These are phyloP conservation scores for Trametopsis cervina DNA, from an alignment of 768 basidiomycete species.

Conservation along the genomic window DNA sequence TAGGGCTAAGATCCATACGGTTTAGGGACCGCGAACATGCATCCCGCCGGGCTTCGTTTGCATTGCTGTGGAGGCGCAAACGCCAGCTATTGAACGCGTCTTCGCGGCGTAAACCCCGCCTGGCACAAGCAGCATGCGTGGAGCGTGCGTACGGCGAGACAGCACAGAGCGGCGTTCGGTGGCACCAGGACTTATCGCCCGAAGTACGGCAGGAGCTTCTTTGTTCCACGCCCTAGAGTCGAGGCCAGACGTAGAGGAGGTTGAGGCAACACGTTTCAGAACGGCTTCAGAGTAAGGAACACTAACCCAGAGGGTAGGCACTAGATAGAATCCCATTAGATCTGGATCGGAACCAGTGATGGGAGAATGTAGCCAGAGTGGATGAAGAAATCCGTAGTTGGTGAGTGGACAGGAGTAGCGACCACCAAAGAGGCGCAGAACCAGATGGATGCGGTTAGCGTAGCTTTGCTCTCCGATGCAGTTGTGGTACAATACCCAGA, in stretches of 20 bases:
- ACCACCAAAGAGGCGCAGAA: not conserved
- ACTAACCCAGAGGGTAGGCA: too few relatives aligned
- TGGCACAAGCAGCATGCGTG: too few relatives aligned
- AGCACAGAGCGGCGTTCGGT: too few relatives aligned
- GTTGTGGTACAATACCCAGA: not conserved
- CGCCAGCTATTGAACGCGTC: not conserved
- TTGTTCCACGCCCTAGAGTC: not conserved
- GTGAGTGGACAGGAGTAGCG: not conserved
- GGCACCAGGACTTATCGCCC: too few relatives aligned
- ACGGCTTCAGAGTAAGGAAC: not conserved
- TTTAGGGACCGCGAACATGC: too few relatives aligned
- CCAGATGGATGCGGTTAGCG: not conserved
- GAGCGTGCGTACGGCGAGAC: too few relatives aligned
- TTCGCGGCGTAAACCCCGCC: too few relatives aligned
- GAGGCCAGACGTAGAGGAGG: not conserved
- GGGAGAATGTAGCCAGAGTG: not conserved
- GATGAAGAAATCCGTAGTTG: not conserved
- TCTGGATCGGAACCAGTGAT: not conserved
- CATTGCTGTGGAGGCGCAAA: too few relatives aligned
- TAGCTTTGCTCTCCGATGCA: not conserved
- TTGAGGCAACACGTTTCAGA: not conserved
- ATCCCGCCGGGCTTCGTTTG: too few relatives aligned
- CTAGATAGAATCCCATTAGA: not conserved
- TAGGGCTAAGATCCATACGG: too few relatives aligned
- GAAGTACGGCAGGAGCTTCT: not conserved